These are phyloP conservation scores for Alternaria sp. DNA, from an alignment of 2,329 filamentous ascomycete species.

Conservation along the genomic window DNA sequence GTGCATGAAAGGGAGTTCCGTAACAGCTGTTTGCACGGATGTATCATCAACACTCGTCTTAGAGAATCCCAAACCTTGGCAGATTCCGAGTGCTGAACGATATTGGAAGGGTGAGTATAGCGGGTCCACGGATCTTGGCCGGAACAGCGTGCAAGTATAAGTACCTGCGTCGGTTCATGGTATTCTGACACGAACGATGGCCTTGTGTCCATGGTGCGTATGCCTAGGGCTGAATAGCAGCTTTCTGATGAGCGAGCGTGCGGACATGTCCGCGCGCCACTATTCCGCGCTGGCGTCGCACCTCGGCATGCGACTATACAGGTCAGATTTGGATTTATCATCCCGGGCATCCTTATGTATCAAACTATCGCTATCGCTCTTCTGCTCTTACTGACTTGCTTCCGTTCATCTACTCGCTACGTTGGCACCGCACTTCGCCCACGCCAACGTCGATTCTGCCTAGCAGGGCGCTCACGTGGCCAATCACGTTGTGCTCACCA, in stretches of 20 bases:
- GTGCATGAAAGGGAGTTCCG: not conserved
- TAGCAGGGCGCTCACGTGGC: not conserved
- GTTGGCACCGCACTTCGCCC: not conserved
- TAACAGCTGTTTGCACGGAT: not conserved
- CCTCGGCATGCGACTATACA: not conserved
- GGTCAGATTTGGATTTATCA: not conserved
- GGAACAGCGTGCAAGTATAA: not conserved
- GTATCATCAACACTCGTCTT: not conserved
- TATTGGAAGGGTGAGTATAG: not conserved
- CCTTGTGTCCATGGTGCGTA: not conserved
- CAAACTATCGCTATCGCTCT: not conserved
- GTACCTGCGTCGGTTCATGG: not conserved
- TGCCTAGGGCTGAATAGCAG: not conserved
- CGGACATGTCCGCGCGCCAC: slow-evolving; percentile 2
- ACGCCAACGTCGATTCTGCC: slow-evolving; percentile 1
- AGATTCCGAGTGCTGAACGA: not conserved
- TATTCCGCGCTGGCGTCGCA: not conserved
- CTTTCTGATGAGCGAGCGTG: not conserved
- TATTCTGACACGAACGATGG: not conserved
- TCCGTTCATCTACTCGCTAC: not conserved
- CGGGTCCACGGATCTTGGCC: not conserved
- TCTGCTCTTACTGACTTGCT: not conserved
- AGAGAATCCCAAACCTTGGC: not conserved
- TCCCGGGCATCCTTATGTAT: not conserved
- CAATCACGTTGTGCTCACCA: slow-evolving; percentile 3